Evolutionary conservation across 345 rosid genomes (phyloP).

Genomic region (Mallotus nudiflorus): DNA sequence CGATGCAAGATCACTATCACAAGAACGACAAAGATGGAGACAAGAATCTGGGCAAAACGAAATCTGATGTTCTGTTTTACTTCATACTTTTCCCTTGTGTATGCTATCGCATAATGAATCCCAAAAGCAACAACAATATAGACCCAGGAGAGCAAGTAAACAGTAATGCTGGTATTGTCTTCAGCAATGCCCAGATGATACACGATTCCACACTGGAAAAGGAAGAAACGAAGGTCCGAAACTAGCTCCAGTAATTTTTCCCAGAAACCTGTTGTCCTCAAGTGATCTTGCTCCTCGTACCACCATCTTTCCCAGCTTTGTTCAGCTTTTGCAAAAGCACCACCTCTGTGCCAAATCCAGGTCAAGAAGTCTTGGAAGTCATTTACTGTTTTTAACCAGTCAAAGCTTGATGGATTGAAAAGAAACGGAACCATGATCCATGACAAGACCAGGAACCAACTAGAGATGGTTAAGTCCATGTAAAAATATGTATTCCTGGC

Average conservation of each 20-base stretch:
- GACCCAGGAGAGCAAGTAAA: slow-evolving; percentile 81
- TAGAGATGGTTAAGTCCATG: slow-evolving; percentile 76
- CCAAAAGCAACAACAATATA: slow-evolving; percentile 53
- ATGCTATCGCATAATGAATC: slow-evolving; percentile 53
- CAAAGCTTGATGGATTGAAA: slow-evolving; percentile 93
- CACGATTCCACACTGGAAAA: slow-evolving; percentile 84
- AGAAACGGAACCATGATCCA: slow-evolving; percentile 85
- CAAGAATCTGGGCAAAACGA: slow-evolving; percentile 79
- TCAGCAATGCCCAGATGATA: slow-evolving; percentile 70
- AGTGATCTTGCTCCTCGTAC: slow-evolving; percentile 91
- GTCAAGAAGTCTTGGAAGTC: slow-evolving; percentile 88
- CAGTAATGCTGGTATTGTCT: slow-evolving; percentile 54
- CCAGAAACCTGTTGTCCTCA: slow-evolving; percentile 76
- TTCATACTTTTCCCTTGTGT: slow-evolving; percentile 67
- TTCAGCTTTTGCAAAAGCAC: slow-evolving; percentile 85
- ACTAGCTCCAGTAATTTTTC: slow-evolving; percentile 72
- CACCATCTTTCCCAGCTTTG: slow-evolving; percentile 97
- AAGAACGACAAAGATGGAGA: slow-evolving; percentile 52
- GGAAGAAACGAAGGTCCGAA: slow-evolving; percentile 88
- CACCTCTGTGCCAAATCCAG: slow-evolving; percentile 86
- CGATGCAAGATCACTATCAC: slow-evolving; percentile 59
- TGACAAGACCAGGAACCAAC: slow-evolving; percentile 87
- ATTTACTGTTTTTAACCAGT: slow-evolving; percentile 87
- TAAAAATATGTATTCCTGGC: slow-evolving; percentile 75
- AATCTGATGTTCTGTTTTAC: slow-evolving; percentile 78